Percentiles rank a stretch among this genome's conserved stretches.
Evolutionary conservation across 768 basidiomycete genomes (phyloP).

Genomic region (Naganishia randhawae): DNA sequence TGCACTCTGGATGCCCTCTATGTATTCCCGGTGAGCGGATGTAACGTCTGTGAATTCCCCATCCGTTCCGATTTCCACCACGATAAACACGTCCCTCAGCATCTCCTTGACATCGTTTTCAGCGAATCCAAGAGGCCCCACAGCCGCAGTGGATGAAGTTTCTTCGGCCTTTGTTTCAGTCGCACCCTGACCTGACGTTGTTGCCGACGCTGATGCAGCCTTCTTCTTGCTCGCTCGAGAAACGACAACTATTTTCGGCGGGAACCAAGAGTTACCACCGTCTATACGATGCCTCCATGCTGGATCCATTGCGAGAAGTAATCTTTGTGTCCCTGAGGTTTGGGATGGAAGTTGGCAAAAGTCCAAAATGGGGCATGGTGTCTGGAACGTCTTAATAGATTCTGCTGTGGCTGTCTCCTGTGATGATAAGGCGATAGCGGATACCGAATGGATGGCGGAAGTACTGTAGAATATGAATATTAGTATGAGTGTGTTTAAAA

Average conservation of each 20-base stretch:
- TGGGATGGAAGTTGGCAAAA: constrained; percentile 30
- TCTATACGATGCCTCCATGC: constrained; percentile 37
- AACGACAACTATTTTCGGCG: constrained; percentile 10
- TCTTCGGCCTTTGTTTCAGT: constrained; percentile 8
- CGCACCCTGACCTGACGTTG: not conserved
- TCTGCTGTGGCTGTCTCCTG: constrained; percentile 12
- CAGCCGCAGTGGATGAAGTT: not conserved
- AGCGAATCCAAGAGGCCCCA: not conserved
- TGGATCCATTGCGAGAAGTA: constrained; percentile 43
- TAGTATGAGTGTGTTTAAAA: too few relatives aligned
- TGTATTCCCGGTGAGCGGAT: not conserved
- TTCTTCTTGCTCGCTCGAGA: constrained; percentile 27
- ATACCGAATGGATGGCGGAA: constrained; percentile 44
- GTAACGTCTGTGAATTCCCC: constrained; percentile 9
- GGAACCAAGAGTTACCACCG: constrained; percentile 25
- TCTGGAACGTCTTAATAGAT: constrained; percentile 33
- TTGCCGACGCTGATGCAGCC: not conserved
- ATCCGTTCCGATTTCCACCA: not conserved
- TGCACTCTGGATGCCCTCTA: not conserved
- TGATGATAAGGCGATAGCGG: constrained; percentile 16
- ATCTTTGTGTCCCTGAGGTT: constrained; percentile 14
- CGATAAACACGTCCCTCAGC: constrained; percentile 13
- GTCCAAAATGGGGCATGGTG: constrained; percentile 40
- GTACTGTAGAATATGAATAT: too few relatives aligned
- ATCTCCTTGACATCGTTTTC: constrained; percentile 16